phyloP scores from a whole-genome alignment of 805 yeast genomes.

The Wickerhamomyces hampshirensis region DNA sequence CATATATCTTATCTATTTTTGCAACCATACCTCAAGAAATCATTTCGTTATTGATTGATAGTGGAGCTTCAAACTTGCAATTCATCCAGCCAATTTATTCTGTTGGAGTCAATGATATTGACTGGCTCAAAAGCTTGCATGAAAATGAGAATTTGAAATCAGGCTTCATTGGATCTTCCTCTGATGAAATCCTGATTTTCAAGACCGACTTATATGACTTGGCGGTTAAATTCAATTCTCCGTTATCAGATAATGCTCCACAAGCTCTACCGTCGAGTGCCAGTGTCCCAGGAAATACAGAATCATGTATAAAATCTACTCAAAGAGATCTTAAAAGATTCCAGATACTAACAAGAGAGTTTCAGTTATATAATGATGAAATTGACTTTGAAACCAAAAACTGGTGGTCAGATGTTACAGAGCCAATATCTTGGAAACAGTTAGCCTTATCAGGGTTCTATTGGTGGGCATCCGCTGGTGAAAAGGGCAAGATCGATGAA shows the following conservation, averaged over 20 bases:
- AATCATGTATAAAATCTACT: constrained; percentile 24
- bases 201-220: constrained; percentile 49
- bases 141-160: neutral
- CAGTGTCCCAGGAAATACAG: constrained; percentile 6
- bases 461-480: constrained; percentile 91
- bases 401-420: constrained; percentile 44
- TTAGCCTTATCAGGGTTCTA: constrained; percentile 64
- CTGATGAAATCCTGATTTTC: constrained; percentile 59
- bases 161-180: constrained; percentile 56
- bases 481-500: constrained; percentile 36
- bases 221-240: constrained; percentile 24
- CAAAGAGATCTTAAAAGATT: constrained; percentile 35
- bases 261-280: constrained; percentile 8
- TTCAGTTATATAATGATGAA: constrained; percentile 9
- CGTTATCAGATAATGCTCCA: constrained; percentile 5
- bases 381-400: constrained; percentile 18
- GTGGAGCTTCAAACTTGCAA: constrained; percentile 18
- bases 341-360: constrained; percentile 23
- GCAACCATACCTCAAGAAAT: constrained; percentile 60
- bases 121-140: constrained; percentile 26
- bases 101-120: constrained; percentile 55
- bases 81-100: constrained; percentile 53
- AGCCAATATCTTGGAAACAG: constrained; percentile 51
- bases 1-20: constrained; percentile 55
- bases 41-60: constrained; percentile 28